Base-by-base conservation (phyloP, 1,139 yeast genomes). In the Wickerhamomyces sp. region DNA sequence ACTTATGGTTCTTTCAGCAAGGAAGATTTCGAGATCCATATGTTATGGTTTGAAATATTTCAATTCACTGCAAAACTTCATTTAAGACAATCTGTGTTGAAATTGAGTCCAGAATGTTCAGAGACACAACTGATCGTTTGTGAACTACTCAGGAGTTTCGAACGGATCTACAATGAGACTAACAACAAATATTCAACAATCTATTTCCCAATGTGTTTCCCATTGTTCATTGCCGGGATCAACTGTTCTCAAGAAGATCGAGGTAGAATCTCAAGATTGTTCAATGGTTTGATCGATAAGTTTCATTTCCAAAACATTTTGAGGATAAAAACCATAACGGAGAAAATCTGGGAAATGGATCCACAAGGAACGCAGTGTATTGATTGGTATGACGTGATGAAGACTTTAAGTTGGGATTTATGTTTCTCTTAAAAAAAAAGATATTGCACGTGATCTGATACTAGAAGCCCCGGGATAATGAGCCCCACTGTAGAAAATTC, bases 181-280 rank as follows among this genome's bases (percentile, higher is more conserved):
- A n/a, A n/a, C n/a, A n/a, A n/a, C n/a, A n/a, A n/a, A n/a, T n/a
- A n/a, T n/a, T n/a, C n/a, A n/a, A n/a, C n/a, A n/a, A n/a, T n/a
- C n/a, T n/a, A n/a, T n/a, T n/a, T n/a, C n/a, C 75, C 83, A 4
- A 58, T 83, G 15, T 81, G 82, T 29, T 83, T 84, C 55, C 94
- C 94, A 1, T 58, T 82, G 44, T 84, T 85, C 52, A 76, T 84
- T 24, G 81, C 88, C 1, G 91, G 91, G 1, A 72, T 84, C 46
- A 80, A 78, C 53, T 73, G 83, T 49, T 70, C 76, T 9, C 57
- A 59, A 5, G 58, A 51, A 24, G 81, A 76, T 44, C 66, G 86
- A 16, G 56, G 57, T n/a, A 54, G 61, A 27, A 78, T 83, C 72
- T 56, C 64, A 31, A 54, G 52, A 16, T 62, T 84, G 39, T 72